phyloP scores from a whole-genome alignment of 75 land plant genomes.

The Selaginella moellendorffii region DNA sequence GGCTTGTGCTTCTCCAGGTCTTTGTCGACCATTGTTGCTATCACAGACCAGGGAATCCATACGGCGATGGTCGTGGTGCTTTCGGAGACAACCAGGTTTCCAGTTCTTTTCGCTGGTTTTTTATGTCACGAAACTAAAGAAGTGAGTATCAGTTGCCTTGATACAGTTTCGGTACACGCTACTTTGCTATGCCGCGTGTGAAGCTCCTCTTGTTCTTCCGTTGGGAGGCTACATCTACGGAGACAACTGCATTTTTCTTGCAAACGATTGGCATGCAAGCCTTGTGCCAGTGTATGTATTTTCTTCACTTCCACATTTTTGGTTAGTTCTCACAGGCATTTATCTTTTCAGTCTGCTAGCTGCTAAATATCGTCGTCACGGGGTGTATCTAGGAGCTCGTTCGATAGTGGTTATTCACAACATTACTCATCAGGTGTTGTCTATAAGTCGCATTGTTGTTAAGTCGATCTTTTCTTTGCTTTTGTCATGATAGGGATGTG shows the following conservation, averaged over 20 bases:
- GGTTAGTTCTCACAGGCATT: no score
- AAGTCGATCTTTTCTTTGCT: neutral
- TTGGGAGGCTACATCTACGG: constrained; percentile 5
- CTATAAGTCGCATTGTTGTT: neutral
- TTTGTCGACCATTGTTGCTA: constrained; percentile 1
- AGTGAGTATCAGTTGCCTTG: neutral
- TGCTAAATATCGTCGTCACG: constrained; percentile 4
- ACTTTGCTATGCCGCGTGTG: constrained; percentile 8
- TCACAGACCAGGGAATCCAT: constrained; percentile 5
- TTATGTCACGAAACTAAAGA: neutral
- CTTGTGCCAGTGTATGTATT: neutral
- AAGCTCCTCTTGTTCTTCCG: constrained; percentile 4
- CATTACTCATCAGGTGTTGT: constrained; percentile 4
- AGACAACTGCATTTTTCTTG: constrained; percentile 3
- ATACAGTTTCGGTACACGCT: constrained; percentile 4
- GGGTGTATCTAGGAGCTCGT: neutral
- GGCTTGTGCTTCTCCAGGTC: no score
- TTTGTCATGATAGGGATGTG: neutral
- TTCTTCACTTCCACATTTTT: neutral
- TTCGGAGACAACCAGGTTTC: constrained; percentile 4
- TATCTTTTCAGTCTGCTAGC: constrained; percentile 1
- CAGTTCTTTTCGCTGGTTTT: neutral
- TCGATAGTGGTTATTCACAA: constrained; percentile 1
- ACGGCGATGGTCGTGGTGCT: neutral
- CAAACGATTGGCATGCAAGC: constrained; percentile 6